Percentiles rank a stretch among this genome's conserved stretches.
These are phyloP conservation scores for Leccinum cinnamomeum DNA, from an alignment of 1,284 basidiomycete genomes.

Conservation along the genomic window DNA sequence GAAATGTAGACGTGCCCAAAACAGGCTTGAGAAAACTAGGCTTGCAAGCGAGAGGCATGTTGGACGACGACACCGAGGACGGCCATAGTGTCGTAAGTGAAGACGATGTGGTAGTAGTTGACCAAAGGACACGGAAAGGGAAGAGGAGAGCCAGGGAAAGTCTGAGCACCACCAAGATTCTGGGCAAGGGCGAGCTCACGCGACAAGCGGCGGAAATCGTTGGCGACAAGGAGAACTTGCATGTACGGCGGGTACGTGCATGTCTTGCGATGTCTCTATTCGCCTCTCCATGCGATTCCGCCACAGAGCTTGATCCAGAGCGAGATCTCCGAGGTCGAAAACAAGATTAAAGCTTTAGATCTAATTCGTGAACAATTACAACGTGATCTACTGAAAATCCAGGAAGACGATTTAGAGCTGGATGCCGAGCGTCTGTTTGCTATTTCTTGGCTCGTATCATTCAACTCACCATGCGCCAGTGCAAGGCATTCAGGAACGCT, in stretches of 20 bases:
- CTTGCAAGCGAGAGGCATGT: constrained; percentile 72
- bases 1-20: constrained; percentile 77
- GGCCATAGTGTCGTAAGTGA: constrained; percentile 63
- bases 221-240: constrained; percentile 86
- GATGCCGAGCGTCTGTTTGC: constrained; percentile 82
- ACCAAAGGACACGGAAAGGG: constrained; percentile 47
- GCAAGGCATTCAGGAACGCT: constrained; percentile 82
- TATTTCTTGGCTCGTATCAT: constrained; percentile 3
- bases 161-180: constrained; percentile 63
- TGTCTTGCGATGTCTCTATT: constrained; percentile 6
- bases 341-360: constrained; percentile 87
- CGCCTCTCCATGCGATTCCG: constrained; percentile 15
- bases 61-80: constrained; percentile 59
- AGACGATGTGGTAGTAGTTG: constrained; percentile 64
- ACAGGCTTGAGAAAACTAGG: constrained; percentile 80
- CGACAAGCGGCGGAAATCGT: constrained; percentile 83
- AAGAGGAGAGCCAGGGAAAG: constrained; percentile 67
- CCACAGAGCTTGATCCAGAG: constrained; percentile 74
- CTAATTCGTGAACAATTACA: constrained; percentile 80
- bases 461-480: constrained; percentile 46
- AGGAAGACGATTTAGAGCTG: constrained; percentile 94
- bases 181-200: constrained; percentile 80
- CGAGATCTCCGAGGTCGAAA: constrained; percentile 85
- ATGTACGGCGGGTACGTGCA: constrained; percentile 75
- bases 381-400: constrained; percentile 80